phyloP scores from a whole-genome alignment of 371 early-diverging fungal genomes.

The Mortierella sp. region DNA sequence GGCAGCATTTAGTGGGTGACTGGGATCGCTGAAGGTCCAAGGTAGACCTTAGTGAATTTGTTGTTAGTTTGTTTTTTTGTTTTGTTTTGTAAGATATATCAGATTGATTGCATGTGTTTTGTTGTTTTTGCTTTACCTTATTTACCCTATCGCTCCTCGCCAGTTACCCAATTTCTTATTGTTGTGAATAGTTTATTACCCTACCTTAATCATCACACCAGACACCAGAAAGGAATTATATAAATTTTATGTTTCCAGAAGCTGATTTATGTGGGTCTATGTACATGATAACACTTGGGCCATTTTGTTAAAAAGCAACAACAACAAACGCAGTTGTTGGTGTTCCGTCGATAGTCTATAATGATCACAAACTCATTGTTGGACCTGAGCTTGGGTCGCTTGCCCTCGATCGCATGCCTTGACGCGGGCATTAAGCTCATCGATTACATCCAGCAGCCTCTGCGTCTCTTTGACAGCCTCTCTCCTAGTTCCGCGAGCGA shows the following conservation, averaged over 20 bases:
- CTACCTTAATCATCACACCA: conserved; percentile 1
- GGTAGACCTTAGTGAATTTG: neutral
- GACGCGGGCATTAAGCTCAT: conserved; percentile 56
- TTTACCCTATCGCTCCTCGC: neutral
- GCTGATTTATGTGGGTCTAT: neutral
- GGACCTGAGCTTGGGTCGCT: neutral
- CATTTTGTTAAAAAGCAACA: no score
- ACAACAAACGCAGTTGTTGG: neutral
- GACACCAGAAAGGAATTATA: neutral
- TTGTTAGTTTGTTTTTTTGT: neutral
- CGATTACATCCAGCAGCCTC: conserved; percentile 63
- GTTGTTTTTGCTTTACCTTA: conserved; percentile 13
- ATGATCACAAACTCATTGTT: neutral
- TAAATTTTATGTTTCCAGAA: no score
- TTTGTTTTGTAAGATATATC: neutral
- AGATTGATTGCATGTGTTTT: neutral
- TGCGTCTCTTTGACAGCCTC: conserved; percentile 69
- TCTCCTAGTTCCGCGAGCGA: conserved; percentile 69
- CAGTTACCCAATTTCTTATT: conserved; percentile 5
- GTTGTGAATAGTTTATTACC: neutral
- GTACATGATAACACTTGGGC: neutral
- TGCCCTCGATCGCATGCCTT: conserved; percentile 27
- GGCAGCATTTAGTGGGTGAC: conserved; percentile 42
- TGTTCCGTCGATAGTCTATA: neutral
- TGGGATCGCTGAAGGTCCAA: conserved; percentile 33